A percentile compares a stretch with the other conserved stretches of the same genome.
phyloP scores from a whole-genome alignment of 306 rosid genomes.

The Prunus padus region DNA sequence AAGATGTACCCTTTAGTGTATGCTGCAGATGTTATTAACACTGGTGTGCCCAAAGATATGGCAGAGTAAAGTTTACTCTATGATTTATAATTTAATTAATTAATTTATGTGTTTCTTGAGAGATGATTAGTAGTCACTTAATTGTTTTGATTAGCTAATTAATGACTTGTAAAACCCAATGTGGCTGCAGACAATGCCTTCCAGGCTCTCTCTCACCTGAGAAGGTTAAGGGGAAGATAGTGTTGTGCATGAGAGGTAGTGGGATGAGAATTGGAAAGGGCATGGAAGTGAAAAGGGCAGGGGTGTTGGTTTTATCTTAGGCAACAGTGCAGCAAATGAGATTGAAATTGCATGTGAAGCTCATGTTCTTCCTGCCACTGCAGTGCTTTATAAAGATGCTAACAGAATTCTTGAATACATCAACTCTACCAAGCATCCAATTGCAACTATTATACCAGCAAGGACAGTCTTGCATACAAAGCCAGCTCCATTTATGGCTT shows the following conservation, averaged over 20 bases:
- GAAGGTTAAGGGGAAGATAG: constrained; percentile 72
- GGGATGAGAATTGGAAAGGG: constrained; percentile 60
- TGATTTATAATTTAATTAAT: not conserved
- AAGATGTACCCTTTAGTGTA: constrained; percentile 54
- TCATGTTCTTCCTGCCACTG: constrained; percentile 74
- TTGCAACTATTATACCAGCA: constrained; percentile 59
- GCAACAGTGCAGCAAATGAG: constrained; percentile 48
- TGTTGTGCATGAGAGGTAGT: constrained; percentile 71
- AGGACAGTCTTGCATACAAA: constrained; percentile 51
- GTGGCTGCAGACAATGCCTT: constrained; percentile 60
- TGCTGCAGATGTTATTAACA: constrained; percentile 50
- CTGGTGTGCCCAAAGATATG: constrained; percentile 24
- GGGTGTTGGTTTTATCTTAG: constrained; percentile 73
- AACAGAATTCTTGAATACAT: constrained; percentile 48
- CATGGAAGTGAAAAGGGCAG: constrained; percentile 65
- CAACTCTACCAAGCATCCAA: constrained; percentile 44
- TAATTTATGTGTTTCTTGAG: not conserved
- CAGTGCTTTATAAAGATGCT: constrained; percentile 44
- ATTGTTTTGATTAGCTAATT: not conserved
- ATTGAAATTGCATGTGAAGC: constrained; percentile 54
- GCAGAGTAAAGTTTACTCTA: constrained; percentile 39
- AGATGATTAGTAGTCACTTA: not conserved
- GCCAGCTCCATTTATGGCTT: constrained; percentile 84
- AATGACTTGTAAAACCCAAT: not conserved
- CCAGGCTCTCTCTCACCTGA: constrained; percentile 56